These are phyloP conservation scores for Avena insularis DNA, from an alignment of 176 grass and related monocot genomes.

Conservation along the genomic window DNA sequence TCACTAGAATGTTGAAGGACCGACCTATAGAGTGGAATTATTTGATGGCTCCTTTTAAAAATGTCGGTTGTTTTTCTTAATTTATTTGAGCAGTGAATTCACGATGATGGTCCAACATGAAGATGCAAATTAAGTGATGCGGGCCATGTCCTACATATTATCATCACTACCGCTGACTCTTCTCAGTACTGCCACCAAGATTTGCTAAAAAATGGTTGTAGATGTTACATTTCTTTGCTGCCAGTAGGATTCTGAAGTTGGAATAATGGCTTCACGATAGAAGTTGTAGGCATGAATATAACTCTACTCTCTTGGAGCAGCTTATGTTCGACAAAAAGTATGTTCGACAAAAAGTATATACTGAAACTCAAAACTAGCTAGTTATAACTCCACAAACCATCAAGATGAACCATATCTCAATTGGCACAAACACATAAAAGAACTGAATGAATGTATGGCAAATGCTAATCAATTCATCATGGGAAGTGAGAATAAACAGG, in stretches of 20 bases:
- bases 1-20: background rate
- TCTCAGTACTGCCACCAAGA: conserved; percentile 3
- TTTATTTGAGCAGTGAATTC: background rate
- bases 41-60: background rate
- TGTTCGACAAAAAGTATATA: background rate
- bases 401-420: conserved; percentile 12
- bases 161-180: background rate
- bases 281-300: background rate
- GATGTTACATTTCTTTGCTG: conserved; percentile 12
- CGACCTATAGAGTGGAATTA: background rate
- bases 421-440: background rate
- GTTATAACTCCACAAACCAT: background rate
- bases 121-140: conserved; percentile 16
- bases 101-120: background rate
- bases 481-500: background rate
- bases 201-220: conserved; percentile 10
- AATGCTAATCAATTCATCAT: conserved; percentile 23
- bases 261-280: background rate
- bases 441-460: background rate
- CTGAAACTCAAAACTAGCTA: conserved; percentile 18
- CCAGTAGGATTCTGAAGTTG: background rate
- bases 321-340: background rate
- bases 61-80: background rate
- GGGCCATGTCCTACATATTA: background rate
- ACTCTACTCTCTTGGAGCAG: background rate